A percentile compares a stretch with the other conserved stretches of the same genome.
Conservation (phyloP, 2,329 filamentous ascomycete species). For the Coniochaeta sp. region DNA sequence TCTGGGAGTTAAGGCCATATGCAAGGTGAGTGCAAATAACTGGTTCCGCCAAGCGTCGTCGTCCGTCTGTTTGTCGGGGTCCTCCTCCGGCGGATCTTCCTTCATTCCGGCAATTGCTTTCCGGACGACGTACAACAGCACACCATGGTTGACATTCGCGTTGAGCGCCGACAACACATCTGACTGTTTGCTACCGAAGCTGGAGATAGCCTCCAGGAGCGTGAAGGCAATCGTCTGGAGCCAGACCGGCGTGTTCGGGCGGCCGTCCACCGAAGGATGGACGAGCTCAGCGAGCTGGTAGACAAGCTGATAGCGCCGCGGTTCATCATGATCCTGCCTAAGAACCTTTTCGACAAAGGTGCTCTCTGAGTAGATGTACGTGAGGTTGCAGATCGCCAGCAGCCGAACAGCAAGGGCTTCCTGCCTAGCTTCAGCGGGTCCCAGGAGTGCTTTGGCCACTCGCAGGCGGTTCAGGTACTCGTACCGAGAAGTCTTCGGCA, state of each 20-base stretch:
- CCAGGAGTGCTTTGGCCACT: constrained; percentile 71
- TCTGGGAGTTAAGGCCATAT: constrained; percentile 66
- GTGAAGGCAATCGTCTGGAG: constrained; percentile 77
- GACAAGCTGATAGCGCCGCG: constrained; percentile 78
- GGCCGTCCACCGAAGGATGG: constrained; percentile 68
- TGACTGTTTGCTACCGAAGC: constrained; percentile 65
- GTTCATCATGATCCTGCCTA: constrained; percentile 82
- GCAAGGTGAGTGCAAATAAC: constrained; percentile 79
- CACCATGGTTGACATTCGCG: constrained; percentile 92
- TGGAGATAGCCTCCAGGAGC: constrained; percentile 78
- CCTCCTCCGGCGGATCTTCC: constrained; percentile 42
- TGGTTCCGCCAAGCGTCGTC: constrained; percentile 86
- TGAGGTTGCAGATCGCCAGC: constrained; percentile 82
- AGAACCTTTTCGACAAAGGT: constrained; percentile 83
- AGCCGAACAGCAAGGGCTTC: constrained; percentile 74
- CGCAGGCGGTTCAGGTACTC: constrained; percentile 80
- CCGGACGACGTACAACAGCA: constrained; percentile 85
- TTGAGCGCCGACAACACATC: constrained; percentile 90
- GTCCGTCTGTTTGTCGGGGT: constrained; percentile 54
- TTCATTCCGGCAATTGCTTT: constrained; percentile 83
- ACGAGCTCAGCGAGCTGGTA: constrained; percentile 91
- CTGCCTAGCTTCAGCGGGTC: constrained; percentile 59
- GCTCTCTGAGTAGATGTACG: constrained; percentile 77
- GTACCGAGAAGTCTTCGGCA: constrained; percentile 70
- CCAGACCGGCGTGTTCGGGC: constrained; percentile 61